Conservation (phyloP, 495 filamentous ascomycete genomes). For the Mytilinidion resinicola region DNA sequence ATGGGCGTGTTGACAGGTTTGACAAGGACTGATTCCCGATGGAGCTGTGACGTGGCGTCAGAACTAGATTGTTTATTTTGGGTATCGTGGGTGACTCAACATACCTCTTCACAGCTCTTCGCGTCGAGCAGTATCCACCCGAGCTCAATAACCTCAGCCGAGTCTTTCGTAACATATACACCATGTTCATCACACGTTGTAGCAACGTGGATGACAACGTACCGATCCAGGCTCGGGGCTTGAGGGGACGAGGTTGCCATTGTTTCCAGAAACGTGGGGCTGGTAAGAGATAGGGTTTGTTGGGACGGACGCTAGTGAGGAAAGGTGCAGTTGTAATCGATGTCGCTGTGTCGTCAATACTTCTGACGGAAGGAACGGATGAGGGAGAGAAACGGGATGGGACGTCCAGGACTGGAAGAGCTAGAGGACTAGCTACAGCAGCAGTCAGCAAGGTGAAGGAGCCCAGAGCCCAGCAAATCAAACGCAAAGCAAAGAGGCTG, state of each 20-base stretch:
- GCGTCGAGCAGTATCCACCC: constrained; percentile 95
- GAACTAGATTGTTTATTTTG: no score
- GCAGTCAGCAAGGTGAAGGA: not conserved
- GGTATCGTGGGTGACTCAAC: constrained; percentile 6
- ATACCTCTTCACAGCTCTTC: constrained; percentile 85
- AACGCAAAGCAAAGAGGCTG: no score
- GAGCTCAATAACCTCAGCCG: constrained; percentile 96
- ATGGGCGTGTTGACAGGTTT: constrained; percentile 98
- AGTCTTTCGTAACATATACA: constrained; percentile 98
- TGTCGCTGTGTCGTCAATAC: no score
- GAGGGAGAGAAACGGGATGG: not conserved
- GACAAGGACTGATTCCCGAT: constrained; percentile 91
- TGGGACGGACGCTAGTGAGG: not conserved
- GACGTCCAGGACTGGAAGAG: not conserved
- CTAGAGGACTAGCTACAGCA: not conserved
- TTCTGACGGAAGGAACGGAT: not conserved
- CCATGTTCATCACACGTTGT: constrained; percentile 99
- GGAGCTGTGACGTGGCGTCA: constrained; percentile 51
- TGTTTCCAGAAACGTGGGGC: not conserved
- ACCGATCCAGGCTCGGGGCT: constrained; percentile 74
- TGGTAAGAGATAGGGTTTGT: not conserved
- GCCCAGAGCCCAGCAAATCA: not conserved
- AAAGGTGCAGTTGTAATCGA: not conserved
- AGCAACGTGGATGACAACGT: constrained; percentile 95
- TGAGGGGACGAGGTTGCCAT: constrained; percentile 35